Percentiles rank a stretch among this genome's conserved stretches.
Conservation (phyloP, 2,329 filamentous ascomycete genomes). For the Ascochyta fabae region DNA sequence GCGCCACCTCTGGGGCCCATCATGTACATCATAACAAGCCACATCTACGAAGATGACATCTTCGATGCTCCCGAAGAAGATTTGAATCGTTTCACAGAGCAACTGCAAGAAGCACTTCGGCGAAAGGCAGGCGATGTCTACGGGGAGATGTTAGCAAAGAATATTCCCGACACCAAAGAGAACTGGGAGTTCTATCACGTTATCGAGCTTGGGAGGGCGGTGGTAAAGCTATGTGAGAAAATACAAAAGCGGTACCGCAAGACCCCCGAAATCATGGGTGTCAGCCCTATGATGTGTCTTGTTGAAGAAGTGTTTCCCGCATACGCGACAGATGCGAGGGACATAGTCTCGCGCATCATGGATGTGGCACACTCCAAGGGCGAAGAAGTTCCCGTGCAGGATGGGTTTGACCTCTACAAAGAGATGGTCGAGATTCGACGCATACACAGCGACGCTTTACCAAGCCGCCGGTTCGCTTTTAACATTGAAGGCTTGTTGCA, state of each 20-base stretch:
- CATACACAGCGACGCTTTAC: constrained; percentile 78
- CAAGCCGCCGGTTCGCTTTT: constrained; percentile 77
- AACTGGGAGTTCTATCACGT: constrained; percentile 92
- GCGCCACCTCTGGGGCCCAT: constrained; percentile 79
- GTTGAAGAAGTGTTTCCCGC: constrained; percentile 85
- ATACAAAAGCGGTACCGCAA: constrained; percentile 92
- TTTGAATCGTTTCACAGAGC: constrained; percentile 72
- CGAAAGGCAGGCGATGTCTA: constrained; percentile 82
- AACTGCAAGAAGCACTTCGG: constrained; percentile 74
- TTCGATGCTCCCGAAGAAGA: constrained; percentile 77
- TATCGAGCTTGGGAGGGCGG: constrained; percentile 83
- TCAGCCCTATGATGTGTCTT: constrained; percentile 71
- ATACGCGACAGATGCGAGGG: constrained; percentile 87
- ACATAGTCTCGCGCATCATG: constrained; percentile 82
- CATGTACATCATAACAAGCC: constrained; percentile 80
- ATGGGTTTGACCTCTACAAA: constrained; percentile 92
- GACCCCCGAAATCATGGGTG: constrained; percentile 85
- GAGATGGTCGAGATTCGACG: constrained; percentile 84
- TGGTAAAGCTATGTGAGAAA: constrained; percentile 83
- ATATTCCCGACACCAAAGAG: constrained; percentile 79
- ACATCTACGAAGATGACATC: constrained; percentile 78
- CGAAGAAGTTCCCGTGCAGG: constrained; percentile 82
- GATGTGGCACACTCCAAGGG: constrained; percentile 71
- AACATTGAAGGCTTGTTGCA: constrained; percentile 85
- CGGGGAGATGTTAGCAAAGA: constrained; percentile 75